Percentiles rank a stretch among this genome's conserved stretches.
Conservation (phyloP, 2,329 filamentous ascomycete genomes). For the Phaeosphaeria sp. region DNA sequence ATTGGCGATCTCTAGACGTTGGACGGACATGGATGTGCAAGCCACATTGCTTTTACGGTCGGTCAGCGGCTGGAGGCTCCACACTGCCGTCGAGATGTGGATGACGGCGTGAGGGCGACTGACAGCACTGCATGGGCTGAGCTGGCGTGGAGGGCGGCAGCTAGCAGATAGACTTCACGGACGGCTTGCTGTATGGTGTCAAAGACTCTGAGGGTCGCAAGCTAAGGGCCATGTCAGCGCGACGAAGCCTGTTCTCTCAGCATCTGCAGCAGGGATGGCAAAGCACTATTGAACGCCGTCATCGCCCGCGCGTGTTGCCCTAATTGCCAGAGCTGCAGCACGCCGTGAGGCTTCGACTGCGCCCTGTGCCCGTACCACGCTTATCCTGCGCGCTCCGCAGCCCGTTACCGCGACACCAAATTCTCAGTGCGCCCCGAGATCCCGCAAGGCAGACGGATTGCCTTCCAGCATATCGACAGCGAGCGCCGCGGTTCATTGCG, state of each 20-base stretch:
- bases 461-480: constrained; percentile 13
- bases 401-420: constrained; percentile 15
- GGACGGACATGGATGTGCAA: constrained; percentile 26
- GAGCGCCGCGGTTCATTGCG: constrained; percentile 18
- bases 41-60: constrained; percentile 10
- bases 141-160: not conserved
- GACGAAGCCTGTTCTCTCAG: not conserved
- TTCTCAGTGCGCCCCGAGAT: constrained; percentile 7
- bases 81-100: not conserved
- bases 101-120: not conserved
- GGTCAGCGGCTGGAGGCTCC: not conserved
- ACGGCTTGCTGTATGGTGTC: not conserved
- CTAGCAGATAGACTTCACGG: not conserved
- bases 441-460: constrained; percentile 12
- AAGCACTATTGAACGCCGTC: constrained; percentile 39
- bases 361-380: constrained; percentile 20
- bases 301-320: constrained; percentile 24
- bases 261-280: constrained; percentile 29
- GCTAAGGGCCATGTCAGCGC: not conserved
- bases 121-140: not conserved
- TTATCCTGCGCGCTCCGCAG: constrained; percentile 12
- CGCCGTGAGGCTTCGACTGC: constrained; percentile 14
- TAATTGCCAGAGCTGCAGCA: constrained; percentile 18
- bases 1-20: constrained; percentile 30
- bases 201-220: not conserved